phyloP scores from a whole-genome alignment of 1,139 yeast genomes.

The Kluyveromyces sp. region DNA sequence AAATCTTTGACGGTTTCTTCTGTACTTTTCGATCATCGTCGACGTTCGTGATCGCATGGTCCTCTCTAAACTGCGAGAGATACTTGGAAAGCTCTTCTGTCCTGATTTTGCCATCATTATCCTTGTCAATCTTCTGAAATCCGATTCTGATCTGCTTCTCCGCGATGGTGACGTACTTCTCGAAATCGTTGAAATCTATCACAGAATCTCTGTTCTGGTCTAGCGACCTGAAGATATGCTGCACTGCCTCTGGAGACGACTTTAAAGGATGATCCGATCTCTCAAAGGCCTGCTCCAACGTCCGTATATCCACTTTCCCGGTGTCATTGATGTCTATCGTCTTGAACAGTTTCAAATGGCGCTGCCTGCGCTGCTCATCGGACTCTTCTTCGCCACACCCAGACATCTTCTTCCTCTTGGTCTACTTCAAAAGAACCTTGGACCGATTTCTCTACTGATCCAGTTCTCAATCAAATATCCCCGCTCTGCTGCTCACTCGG shows the following conservation, averaged over 20 bases:
- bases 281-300: slow-evolving; percentile 49
- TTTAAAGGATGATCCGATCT: slow-evolving; percentile 59
- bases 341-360: slow-evolving; percentile 32
- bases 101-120: slow-evolving; percentile 67
- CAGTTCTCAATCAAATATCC: too few species aligned
- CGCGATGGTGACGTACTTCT: slow-evolving; percentile 51
- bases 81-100: slow-evolving; percentile 62
- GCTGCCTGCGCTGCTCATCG: slow-evolving; percentile 17
- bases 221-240: slow-evolving; percentile 47
- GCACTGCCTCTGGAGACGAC: slow-evolving; percentile 54
- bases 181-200: slow-evolving; percentile 57
- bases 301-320: slow-evolving; percentile 52
- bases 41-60: slow-evolving; percentile 6
- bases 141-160: slow-evolving; percentile 67
- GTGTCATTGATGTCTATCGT: slow-evolving; percentile 45
- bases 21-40: slow-evolving; percentile 7
- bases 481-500: too few species aligned
- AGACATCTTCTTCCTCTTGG: background rate
- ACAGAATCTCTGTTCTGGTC: slow-evolving; percentile 51
- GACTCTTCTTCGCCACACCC: slow-evolving; percentile 11
- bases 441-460: too few species aligned
- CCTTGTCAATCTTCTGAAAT: slow-evolving; percentile 62
- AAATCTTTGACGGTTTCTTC: slow-evolving; percentile 6
- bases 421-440: background rate
- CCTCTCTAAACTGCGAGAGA: slow-evolving; percentile 38